Conservation (phyloP, 768 basidiomycete genomes). For the Termitomyces sp. region DNA sequence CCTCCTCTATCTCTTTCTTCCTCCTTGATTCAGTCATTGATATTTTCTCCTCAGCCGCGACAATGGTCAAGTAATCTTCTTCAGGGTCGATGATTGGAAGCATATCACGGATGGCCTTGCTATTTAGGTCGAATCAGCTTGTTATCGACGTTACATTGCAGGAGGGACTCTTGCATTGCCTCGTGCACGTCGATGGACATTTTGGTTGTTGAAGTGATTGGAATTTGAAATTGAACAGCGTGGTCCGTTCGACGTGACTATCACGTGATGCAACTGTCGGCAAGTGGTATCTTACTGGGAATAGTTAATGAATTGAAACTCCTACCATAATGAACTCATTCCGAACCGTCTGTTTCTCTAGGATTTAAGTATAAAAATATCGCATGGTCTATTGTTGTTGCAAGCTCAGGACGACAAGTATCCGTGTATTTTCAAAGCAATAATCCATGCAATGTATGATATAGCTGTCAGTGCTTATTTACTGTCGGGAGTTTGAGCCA, state of each 20-base stretch:
- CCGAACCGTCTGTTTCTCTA: no score
- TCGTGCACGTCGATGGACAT: slow-evolving; percentile 42
- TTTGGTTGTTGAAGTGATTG: not conserved
- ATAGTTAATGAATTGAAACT: no score
- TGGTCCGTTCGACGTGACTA: not conserved
- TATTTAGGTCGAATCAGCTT: slow-evolving; percentile 17
- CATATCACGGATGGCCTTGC: slow-evolving; percentile 67
- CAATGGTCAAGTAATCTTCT: slow-evolving; percentile 73
- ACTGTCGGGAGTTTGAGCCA: not conserved
- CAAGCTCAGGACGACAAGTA: not conserved
- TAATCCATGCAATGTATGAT: not conserved
- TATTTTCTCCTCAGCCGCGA: slow-evolving; percentile 67
- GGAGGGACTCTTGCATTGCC: slow-evolving; percentile 32
- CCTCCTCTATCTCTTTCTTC: slow-evolving; percentile 65
- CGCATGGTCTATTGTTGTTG: no score
- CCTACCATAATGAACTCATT: no score
- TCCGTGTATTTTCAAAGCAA: not conserved
- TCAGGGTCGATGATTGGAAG: slow-evolving; percentile 70
- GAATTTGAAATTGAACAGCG: no score
- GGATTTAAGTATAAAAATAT: no score
- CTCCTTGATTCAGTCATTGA: slow-evolving; percentile 47
- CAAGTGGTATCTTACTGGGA: no score
- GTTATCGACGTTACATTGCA: not conserved
- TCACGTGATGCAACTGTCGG: slow-evolving; percentile 9
- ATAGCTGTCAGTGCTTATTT: no score